phyloP scores from a whole-genome alignment of 202 grass and related monocot species.

The Schoenoplectus triqueter region DNA sequence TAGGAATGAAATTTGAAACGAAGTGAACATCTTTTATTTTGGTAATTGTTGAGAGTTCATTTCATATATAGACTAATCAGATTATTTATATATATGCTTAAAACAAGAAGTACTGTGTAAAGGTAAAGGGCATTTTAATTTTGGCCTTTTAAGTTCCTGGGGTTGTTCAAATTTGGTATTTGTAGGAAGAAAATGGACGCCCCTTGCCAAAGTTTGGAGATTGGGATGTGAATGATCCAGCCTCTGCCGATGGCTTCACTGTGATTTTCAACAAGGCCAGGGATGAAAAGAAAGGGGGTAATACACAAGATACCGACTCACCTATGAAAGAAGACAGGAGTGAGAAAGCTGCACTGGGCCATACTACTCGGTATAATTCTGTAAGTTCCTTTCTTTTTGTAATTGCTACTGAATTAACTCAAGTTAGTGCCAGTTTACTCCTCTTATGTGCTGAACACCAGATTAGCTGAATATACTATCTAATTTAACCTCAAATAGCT shows the following conservation, averaged over 20 bases:
- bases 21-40: constrained; percentile 11
- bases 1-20: neutral
- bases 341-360: constrained; percentile 43
- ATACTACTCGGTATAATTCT: constrained; percentile 57
- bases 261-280: constrained; percentile 94
- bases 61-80: neutral
- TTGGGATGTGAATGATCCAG: constrained; percentile 88
- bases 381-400: constrained; percentile 41
- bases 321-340: constrained; percentile 65
- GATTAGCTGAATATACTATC: neutral
- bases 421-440: neutral
- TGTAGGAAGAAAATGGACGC: constrained; percentile 74
- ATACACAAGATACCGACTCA: constrained; percentile 70
- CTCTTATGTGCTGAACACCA: neutral
- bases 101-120: constrained; percentile 11
- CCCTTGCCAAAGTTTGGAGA: constrained; percentile 90
- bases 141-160: neutral
- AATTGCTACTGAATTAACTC: neutral
- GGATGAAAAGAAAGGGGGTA: constrained; percentile 81
- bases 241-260: constrained; percentile 80
- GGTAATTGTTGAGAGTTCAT: constrained; percentile 15
- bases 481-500: constrained; percentile 5
- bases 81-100: neutral
- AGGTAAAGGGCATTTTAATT: neutral
- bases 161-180: neutral